Base-by-base conservation (phyloP, 768 basidiomycete species). In the Suillus lakei region DNA sequence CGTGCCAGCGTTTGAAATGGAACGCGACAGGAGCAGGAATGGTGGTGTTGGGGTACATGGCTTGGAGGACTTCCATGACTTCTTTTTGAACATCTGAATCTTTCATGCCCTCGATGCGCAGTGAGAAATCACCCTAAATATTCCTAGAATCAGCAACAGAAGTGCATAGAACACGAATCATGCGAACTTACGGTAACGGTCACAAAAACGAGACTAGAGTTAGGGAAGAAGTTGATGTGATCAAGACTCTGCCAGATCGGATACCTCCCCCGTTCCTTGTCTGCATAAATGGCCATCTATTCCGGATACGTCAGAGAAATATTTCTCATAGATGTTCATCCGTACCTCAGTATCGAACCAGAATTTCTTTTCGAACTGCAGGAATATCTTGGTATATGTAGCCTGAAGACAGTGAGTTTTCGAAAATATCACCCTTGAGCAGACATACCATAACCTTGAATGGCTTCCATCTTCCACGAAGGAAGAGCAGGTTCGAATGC, bases 201-300 rank as follows among this genome's bases (percentile, higher is more conserved):
- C 30, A 71, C 74, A 46, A 71, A 70, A 30, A 76, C 55, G 1
- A 91, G 81, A 13, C 86, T 83, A 4, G 86, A 89, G 5, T 84
- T 88, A 18, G 86, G 87, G 62, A 89, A 80, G 72, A 89, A 91
- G 54, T 81, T 78, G 1, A 76, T 66, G 62, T 86, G 81, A 70
- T 91, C 89, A 54, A 90, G 72, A 69, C 82, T 86, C 69, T 90
- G 89, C 89, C 89, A 90, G 7, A 90, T 83, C 0, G 88, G 86
- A 74, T 89, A 91, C 38, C 82, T 79, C 7, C 89, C 89, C 26
- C 88, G 82, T 64, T 86, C 80, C 21, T 75, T 72, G 63, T 86
- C 86, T 5, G 88, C 88, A 67, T 87, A 89, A 7, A 89, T 70
- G 9, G 80, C 87, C 76, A 78, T 69, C 76, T 76, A 56, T 43